phyloP scores from a whole-genome alignment of 306 rosid genomes.

The Fragaria iinumae region DNA sequence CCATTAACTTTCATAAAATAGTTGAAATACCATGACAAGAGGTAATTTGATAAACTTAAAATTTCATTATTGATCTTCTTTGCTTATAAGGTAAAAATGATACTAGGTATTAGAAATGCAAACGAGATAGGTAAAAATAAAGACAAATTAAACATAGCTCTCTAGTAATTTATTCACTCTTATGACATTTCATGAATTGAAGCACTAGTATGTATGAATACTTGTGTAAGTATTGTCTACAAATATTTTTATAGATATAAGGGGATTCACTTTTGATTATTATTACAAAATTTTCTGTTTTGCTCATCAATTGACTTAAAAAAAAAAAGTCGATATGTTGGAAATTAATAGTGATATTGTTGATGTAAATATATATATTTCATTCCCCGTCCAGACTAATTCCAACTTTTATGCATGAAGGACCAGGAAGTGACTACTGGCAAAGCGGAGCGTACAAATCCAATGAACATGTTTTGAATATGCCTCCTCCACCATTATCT shows the following conservation, averaged over 20 bases:
- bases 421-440: constrained; percentile 8
- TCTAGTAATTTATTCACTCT: neutral
- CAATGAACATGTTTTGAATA: neutral
- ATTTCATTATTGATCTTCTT: neutral
- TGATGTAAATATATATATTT: neutral
- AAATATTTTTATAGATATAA: too few relatives aligned
- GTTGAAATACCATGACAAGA: too few relatives aligned
- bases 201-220: too few relatives aligned
- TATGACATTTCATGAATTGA: neutral
- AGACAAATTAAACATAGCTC: neutral
- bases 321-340: too few relatives aligned
- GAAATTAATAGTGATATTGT: neutral
- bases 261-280: too few relatives aligned
- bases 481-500: constrained; percentile 16
- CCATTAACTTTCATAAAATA: too few relatives aligned
- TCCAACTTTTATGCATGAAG: neutral
- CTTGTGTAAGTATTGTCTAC: too few relatives aligned
- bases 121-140: too few relatives aligned
- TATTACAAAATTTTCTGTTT: too few relatives aligned
- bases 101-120: neutral
- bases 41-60: neutral
- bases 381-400: neutral
- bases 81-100: neutral
- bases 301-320: too few relatives aligned
- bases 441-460: neutral